Percentiles rank a stretch among this genome's conserved stretches.
These are phyloP conservation scores for Firmiana major DNA, from an alignment of 345 rosid genomes.

Conservation along the genomic window DNA sequence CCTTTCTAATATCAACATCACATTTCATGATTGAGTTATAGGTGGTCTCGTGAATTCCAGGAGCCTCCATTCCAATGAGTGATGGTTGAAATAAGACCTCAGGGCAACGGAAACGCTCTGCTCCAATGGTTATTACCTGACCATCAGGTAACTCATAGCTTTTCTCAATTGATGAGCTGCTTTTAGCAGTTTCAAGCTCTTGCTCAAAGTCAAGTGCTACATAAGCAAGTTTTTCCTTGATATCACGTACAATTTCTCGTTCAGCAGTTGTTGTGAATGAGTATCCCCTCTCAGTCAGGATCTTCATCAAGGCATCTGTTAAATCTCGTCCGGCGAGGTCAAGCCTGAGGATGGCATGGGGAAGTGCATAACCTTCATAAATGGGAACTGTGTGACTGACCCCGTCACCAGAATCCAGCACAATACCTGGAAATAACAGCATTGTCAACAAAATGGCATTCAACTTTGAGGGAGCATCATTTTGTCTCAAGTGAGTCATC, in stretches of 20 bases:
- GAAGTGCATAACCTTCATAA: constrained; percentile 64
- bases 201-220: constrained; percentile 37
- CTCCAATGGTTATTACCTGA: constrained; percentile 33
- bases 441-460: neutral
- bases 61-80: constrained; percentile 37
- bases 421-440: constrained; percentile 38
- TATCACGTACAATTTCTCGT: constrained; percentile 37
- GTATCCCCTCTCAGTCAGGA: constrained; percentile 42
- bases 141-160: constrained; percentile 37
- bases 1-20: constrained; percentile 35
- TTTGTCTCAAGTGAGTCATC: neutral
- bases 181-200: constrained; percentile 35
- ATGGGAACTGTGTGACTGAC: constrained; percentile 65
- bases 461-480: neutral
- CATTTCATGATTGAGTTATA: constrained; percentile 39
- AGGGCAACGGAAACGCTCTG: constrained; percentile 37
- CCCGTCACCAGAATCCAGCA: constrained; percentile 61
- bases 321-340: constrained; percentile 63
- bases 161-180: constrained; percentile 34
- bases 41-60: constrained; percentile 38
- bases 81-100: constrained; percentile 39
- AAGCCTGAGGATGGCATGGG: constrained; percentile 63
- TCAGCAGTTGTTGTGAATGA: constrained; percentile 43
- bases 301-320: constrained; percentile 62
- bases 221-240: constrained; percentile 37